These are phyloP conservation scores for Trichophyton mentagrophytes DNA, from an alignment of 2,329 filamentous ascomycete genomes.

Conservation along the genomic window DNA sequence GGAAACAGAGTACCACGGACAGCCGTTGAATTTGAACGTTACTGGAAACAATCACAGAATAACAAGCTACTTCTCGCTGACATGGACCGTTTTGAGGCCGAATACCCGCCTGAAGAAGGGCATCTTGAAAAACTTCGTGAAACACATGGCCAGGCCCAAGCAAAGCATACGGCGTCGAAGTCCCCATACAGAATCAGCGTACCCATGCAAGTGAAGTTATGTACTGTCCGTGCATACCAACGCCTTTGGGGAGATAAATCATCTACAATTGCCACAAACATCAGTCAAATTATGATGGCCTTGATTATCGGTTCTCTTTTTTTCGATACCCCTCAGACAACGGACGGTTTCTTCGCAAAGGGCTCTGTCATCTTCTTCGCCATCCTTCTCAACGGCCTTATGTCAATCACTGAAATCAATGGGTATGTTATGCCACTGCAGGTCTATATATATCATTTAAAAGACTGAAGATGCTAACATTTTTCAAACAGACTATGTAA, in stretches of 20 bases:
- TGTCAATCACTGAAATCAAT: slow-evolving; percentile 61
- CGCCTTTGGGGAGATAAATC: slow-evolving; percentile 64
- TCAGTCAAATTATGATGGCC: slow-evolving; percentile 59
- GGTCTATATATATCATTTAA: neutral
- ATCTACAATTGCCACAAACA: slow-evolving; percentile 53
- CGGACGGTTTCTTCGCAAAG: slow-evolving; percentile 62
- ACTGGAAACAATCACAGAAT: slow-evolving; percentile 32
- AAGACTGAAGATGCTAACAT: neutral
- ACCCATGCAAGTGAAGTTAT: slow-evolving; percentile 63
- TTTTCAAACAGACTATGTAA: slow-evolving; percentile 16
- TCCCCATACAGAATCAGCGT: slow-evolving; percentile 68
- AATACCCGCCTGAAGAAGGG: slow-evolving; percentile 23
- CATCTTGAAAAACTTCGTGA: slow-evolving; percentile 22
- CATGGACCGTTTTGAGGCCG: slow-evolving; percentile 22
- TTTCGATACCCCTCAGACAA: slow-evolving; percentile 46
- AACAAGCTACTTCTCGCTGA: slow-evolving; percentile 23
- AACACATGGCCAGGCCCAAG: slow-evolving; percentile 23
- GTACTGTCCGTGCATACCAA: slow-evolving; percentile 65
- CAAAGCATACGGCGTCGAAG: slow-evolving; percentile 26
- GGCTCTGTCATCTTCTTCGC: slow-evolving; percentile 76
- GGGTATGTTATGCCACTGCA: slow-evolving; percentile 7
- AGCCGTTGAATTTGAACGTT: slow-evolving; percentile 51
- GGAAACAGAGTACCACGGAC: slow-evolving; percentile 52
- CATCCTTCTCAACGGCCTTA: slow-evolving; percentile 51
- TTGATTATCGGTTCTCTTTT: slow-evolving; percentile 57